Conservation (phyloP, 2,329 filamentous ascomycete species). For the Hypoxylon sp. region DNA sequence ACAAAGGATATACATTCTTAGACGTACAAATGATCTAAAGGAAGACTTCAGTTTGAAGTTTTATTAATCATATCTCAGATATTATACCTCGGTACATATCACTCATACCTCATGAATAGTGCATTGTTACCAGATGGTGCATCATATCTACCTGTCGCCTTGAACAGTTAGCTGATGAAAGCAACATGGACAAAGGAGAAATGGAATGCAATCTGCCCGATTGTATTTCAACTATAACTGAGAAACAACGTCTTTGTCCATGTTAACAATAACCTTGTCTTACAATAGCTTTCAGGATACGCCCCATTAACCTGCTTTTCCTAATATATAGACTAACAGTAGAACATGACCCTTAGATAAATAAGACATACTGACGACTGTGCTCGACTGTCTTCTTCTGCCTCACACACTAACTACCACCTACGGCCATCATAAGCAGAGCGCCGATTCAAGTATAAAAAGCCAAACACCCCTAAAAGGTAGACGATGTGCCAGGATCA, state of each 20-base stretch:
- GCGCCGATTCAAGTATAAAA: neutral
- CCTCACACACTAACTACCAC: no score
- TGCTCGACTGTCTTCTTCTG: neutral
- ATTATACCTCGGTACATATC: no score
- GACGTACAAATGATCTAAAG: neutral
- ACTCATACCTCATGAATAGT: neutral
- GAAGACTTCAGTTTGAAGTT: neutral
- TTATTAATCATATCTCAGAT: neutral
- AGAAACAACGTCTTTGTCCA: neutral
- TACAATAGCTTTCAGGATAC: neutral
- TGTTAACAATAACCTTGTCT: neutral
- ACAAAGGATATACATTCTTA: slow-evolving; percentile 8
- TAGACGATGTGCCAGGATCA: slow-evolving; percentile 30
- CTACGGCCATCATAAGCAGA: neutral
- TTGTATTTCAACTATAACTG: neutral
- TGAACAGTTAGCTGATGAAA: neutral
- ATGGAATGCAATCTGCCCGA: neutral
- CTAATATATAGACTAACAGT: neutral
- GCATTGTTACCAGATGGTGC: neutral
- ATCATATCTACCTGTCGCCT: neutral
- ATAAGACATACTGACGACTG: neutral
- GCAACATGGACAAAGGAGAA: neutral
- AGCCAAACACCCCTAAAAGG: neutral
- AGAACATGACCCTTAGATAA: neutral
- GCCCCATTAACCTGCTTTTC: neutral